Percentiles rank a stretch among this genome's conserved stretches.
phyloP scores from a whole-genome alignment of 2,329 filamentous ascomycete species.

The Blastomyces gilchristii region DNA sequence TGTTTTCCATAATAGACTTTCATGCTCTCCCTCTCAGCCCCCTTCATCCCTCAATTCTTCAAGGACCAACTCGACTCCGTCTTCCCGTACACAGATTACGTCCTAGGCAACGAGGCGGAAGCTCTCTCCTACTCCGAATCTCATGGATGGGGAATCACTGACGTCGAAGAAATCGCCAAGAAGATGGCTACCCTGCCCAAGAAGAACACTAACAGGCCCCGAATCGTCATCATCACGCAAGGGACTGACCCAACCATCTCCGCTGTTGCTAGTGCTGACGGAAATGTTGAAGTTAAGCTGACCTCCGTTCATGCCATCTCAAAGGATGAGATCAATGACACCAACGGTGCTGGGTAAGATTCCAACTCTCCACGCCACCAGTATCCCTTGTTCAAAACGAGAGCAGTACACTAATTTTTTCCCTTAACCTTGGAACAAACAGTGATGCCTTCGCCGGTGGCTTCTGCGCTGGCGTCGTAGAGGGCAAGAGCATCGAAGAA shows the following conservation, averaged over 20 bases:
- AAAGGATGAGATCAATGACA: slow-evolving; percentile 76
- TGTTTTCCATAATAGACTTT: slow-evolving; percentile 45
- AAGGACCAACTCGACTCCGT: slow-evolving; percentile 85
- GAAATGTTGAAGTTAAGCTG: slow-evolving; percentile 56
- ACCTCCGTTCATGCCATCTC: slow-evolving; percentile 74
- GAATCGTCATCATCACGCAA: slow-evolving; percentile 87
- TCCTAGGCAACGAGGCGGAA: slow-evolving; percentile 96
- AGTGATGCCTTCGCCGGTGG: slow-evolving; percentile 93
- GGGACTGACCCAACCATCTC: slow-evolving; percentile 85
- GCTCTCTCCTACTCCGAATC: slow-evolving; percentile 76
- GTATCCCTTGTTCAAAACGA: slow-evolving; percentile 11
- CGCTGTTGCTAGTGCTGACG: slow-evolving; percentile 58
- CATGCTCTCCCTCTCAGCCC: slow-evolving; percentile 82
- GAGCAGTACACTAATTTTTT: neutral
- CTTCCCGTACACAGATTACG: slow-evolving; percentile 85
- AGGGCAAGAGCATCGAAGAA: slow-evolving; percentile 68
- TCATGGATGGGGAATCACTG: slow-evolving; percentile 62
- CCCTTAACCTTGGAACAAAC: neutral
- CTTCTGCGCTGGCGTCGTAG: slow-evolving; percentile 77
- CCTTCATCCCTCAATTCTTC: slow-evolving; percentile 96
- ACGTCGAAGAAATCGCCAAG: slow-evolving; percentile 76
- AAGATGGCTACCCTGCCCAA: slow-evolving; percentile 81
- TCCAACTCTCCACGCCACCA: neutral
- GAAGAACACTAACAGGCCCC: slow-evolving; percentile 74
- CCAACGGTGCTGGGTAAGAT: slow-evolving; percentile 72